phyloP scores from a whole-genome alignment of 2,329 filamentous ascomycete species.

The Paecilomyces sp. region DNA sequence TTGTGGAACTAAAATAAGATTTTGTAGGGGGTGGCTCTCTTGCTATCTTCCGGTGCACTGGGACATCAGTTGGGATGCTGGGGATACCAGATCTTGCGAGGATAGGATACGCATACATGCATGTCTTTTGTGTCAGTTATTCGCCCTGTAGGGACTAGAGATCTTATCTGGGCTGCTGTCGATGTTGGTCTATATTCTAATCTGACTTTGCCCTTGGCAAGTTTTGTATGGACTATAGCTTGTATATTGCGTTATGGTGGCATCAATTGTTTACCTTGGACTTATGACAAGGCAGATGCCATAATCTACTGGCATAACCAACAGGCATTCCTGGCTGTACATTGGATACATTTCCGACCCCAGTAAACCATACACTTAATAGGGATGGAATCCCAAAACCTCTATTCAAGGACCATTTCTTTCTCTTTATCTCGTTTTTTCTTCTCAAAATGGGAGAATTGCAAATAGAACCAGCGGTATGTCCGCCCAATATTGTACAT shows the following conservation, averaged over 20 bases:
- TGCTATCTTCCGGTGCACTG: neutral
- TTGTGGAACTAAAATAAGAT: neutral
- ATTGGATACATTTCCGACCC: too few relatives aligned
- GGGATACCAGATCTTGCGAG: neutral
- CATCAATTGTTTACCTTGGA: neutral
- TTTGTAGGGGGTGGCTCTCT: neutral
- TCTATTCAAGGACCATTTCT: neutral
- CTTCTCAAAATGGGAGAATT: neutral
- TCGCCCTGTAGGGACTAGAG: neutral
- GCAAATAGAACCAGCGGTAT: neutral
- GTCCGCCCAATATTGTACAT: neutral
- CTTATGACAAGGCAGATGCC: too few relatives aligned
- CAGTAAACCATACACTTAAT: too few relatives aligned
- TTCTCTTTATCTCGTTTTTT: neutral
- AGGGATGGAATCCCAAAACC: neutral
- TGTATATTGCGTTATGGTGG: neutral
- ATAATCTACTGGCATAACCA: too few relatives aligned
- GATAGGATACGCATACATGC: neutral
- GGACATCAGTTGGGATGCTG: neutral
- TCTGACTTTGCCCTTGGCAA: neutral
- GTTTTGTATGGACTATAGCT: neutral
- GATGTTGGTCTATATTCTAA: neutral
- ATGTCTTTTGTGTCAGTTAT: neutral
- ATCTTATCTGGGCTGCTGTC: neutral
- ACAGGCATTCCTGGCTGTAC: too few relatives aligned